A percentile compares a stretch with the other conserved stretches of the same genome.
These are phyloP conservation scores for Populus tomentosa DNA, from an alignment of 441 rosid genomes.

Conservation along the genomic window DNA sequence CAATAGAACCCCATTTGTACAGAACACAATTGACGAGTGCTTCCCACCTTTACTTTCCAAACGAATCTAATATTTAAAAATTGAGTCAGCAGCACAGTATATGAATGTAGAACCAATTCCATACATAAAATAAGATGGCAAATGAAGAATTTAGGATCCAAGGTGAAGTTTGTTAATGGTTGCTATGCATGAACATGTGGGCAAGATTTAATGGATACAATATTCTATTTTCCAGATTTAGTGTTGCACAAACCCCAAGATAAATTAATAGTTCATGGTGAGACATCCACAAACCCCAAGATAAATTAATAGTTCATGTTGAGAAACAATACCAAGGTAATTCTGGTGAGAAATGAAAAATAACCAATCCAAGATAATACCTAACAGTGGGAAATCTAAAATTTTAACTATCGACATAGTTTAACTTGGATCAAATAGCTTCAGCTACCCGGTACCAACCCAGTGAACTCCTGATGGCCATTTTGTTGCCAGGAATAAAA, in stretches of 20 bases:
- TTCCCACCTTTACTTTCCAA: conserved; percentile 88
- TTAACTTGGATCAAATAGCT: background rate
- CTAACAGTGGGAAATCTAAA: background rate
- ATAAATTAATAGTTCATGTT: background rate
- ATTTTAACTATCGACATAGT: background rate
- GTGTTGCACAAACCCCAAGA: background rate
- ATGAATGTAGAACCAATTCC: background rate
- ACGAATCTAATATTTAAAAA: conserved; percentile 52
- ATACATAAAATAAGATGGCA: background rate
- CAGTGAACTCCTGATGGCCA: background rate
- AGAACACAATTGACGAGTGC: conserved; percentile 86
- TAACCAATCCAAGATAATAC: background rate
- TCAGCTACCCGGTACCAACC: background rate
- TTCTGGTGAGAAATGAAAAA: background rate
- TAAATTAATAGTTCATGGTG: background rate
- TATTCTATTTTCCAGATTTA: background rate
- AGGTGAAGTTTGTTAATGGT: background rate
- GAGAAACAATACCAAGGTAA: background rate
- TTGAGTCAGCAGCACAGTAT: conserved; percentile 1
- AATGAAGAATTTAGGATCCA: background rate
- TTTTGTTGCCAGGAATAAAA: background rate
- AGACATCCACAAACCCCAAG: background rate
- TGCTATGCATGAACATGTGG: background rate
- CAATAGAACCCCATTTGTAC: conserved; percentile 90
- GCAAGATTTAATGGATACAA: background rate